A percentile compares a stretch with the other conserved stretches of the same genome.
These are phyloP conservation scores for Rhizopus microsporus DNA, from an alignment of 371 early-diverging fungal genomes.

Conservation along the genomic window DNA sequence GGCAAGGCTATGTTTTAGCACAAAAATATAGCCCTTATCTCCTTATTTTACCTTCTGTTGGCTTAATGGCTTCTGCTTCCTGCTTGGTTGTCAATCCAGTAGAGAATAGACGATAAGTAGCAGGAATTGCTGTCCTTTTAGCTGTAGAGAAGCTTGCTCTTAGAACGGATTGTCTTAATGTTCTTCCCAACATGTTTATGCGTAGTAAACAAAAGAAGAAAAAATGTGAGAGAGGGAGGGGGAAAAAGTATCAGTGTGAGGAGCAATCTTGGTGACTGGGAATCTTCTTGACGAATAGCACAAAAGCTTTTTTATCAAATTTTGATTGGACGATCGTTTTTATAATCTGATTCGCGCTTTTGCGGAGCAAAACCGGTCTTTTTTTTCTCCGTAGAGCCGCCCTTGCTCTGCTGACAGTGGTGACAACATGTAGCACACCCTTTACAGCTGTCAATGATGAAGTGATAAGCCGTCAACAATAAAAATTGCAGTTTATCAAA, in stretches of 20 bases:
- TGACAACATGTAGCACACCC: too few relatives aligned
- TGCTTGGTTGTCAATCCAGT: constrained; percentile 4
- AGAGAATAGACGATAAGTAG: constrained; percentile 9
- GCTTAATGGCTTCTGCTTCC: constrained; percentile 14
- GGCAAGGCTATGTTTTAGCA: background rate
- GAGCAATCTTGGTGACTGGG: background rate
- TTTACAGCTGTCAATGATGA: too few relatives aligned
- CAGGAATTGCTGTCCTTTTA: background rate
- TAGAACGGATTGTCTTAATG: constrained; percentile 11
- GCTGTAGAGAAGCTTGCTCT: constrained; percentile 10
- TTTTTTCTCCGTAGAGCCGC: too few relatives aligned
- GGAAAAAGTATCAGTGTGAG: background rate
- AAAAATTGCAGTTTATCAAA: too few relatives aligned
- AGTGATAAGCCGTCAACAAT: too few relatives aligned
- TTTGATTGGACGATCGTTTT: too few relatives aligned
- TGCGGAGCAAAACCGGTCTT: too few relatives aligned
- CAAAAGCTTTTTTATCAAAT: too few relatives aligned
- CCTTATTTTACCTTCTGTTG: constrained; percentile 17
- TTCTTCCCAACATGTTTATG: constrained; percentile 19
- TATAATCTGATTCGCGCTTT: too few relatives aligned
- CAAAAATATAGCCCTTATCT: background rate
- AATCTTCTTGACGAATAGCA: constrained; percentile 2
- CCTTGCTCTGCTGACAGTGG: too few relatives aligned
- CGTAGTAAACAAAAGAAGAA: constrained; percentile 1
- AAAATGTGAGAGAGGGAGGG: background rate